These are phyloP conservation scores for Pseudophaeomoniella oleicola DNA, from an alignment of 2,329 filamentous ascomycete genomes.

Conservation along the genomic window DNA sequence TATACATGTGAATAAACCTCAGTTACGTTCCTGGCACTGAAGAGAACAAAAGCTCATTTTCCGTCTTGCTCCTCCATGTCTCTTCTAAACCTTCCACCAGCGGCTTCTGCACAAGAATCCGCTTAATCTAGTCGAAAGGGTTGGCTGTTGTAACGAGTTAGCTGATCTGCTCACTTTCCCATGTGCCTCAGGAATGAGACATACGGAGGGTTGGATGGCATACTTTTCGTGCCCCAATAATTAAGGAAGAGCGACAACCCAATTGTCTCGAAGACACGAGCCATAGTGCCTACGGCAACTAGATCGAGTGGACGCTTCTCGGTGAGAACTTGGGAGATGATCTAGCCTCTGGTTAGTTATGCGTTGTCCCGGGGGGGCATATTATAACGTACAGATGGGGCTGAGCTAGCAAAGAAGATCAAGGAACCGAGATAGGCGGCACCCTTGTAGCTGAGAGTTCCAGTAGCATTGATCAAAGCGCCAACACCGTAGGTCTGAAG, in stretches of 20 bases:
- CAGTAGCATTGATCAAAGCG: slow-evolving; percentile 85
- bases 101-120: too few species aligned
- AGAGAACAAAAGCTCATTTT: too few species aligned
- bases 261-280: slow-evolving; percentile 83
- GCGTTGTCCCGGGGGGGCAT: slow-evolving; percentile 1
- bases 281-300: slow-evolving; percentile 68
- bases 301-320: slow-evolving; percentile 90
- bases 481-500: slow-evolving; percentile 82
- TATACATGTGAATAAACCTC: too few species aligned
- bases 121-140: background rate
- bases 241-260: slow-evolving; percentile 85
- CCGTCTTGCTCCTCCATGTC: too few species aligned
- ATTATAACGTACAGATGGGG: slow-evolving; percentile 2
- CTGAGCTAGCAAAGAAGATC: slow-evolving; percentile 69
- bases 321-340: slow-evolving; percentile 71
- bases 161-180: too few species aligned
- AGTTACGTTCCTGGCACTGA: too few species aligned
- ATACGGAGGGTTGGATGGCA: slow-evolving; percentile 54
- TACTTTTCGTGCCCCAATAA: slow-evolving; percentile 94
- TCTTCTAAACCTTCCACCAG: too few species aligned
- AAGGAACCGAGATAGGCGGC: slow-evolving; percentile 82
- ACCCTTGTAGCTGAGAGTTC: slow-evolving; percentile 91
- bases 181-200: background rate
- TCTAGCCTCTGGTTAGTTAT: slow-evolving; percentile 34
- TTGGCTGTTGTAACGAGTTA: too few species aligned